Evolutionary conservation across 495 filamentous ascomycete species (phyloP).

Genomic region (Neurospora pannonica): DNA sequence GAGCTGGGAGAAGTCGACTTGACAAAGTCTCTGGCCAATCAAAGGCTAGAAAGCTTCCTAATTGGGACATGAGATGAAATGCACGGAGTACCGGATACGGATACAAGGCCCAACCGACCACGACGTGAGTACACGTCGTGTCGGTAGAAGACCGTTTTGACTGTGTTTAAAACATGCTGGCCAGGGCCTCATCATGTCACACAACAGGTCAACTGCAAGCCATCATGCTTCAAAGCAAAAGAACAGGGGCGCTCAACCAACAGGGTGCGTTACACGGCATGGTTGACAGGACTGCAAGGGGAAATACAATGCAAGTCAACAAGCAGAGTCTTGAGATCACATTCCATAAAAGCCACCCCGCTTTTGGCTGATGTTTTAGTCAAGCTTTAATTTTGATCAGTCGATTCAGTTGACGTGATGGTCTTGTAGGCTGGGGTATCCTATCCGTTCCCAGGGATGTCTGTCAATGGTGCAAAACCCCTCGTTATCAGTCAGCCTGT

Average conservation of each 20-base stretch:
- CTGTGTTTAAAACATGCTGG: background rate
- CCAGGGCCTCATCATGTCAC: background rate
- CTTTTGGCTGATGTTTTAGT: background rate
- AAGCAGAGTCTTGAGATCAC: background rate
- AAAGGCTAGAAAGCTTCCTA: constrained; percentile 6
- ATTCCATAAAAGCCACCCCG: background rate
- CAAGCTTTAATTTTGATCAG: background rate
- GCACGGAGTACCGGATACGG: background rate
- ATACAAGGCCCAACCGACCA: background rate
- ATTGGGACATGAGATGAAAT: constrained; percentile 8
- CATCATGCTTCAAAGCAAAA: background rate
- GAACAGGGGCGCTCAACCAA: background rate
- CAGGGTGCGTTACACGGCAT: background rate
- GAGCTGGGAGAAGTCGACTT: background rate
- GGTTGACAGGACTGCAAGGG: background rate
- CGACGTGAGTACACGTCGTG: background rate
- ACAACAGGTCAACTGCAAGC: background rate
- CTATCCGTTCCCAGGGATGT: background rate
- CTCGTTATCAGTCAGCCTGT: background rate
- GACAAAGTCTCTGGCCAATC: constrained; percentile 11
- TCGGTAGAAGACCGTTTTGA: background rate
- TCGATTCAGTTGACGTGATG: background rate
- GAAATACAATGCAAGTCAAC: background rate
- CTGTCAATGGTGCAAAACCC: background rate
- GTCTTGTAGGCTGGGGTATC: background rate